Base-by-base conservation (phyloP, 768 basidiomycete genomes). In the Suillus subalutaceus region DNA sequence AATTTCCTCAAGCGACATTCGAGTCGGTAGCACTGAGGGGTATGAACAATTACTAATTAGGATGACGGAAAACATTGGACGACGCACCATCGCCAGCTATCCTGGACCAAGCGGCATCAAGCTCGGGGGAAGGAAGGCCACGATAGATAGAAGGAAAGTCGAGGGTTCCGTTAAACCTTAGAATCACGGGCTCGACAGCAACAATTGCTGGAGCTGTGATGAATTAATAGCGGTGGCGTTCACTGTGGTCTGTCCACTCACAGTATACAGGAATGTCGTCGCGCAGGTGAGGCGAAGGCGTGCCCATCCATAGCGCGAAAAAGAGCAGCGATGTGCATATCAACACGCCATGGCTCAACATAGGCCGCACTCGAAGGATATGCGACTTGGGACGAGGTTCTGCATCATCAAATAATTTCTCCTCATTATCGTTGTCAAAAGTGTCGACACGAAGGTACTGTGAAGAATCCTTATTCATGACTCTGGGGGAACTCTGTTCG, bases 101-200 rank as follows among this genome's bases (percentile, higher is more conserved):
- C 30, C 62, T 52, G 30, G 41, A 9, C 66, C 68, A 68, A 30
- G 62, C 66, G 15, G 56, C 64, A 46, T 69, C 68, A n/a, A 69
- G 55, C 20, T 67, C 68, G 5, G 64, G 37, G n/a, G 53, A 32
- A 9, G 69, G 69, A 12, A 48, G 26, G n/a, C 68, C 67, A 37
- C 66, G 66, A 56, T 64, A 69, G 12, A 61, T 59, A 10, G 63
- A 67, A 23, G 41, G 53, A 41, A 48, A 61, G 53, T 64, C 41
- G 37, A 69, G 52, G n/a, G 18, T 16, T n/a, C 60, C 68, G 30
- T 64, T 69, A 32, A 63, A 65, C 26, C 63, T 67, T 43, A 59
- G 30, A 8, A 18, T 26, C 26, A 5, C 43, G 46, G 67, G 58
- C 41, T 69, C 67, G 6, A 68, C 26, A 37, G 65, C 67, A 30